Evolutionary conservation across 73 alveolate genomes (phyloP).

Genomic region (Paraurostyla sp.): DNA sequence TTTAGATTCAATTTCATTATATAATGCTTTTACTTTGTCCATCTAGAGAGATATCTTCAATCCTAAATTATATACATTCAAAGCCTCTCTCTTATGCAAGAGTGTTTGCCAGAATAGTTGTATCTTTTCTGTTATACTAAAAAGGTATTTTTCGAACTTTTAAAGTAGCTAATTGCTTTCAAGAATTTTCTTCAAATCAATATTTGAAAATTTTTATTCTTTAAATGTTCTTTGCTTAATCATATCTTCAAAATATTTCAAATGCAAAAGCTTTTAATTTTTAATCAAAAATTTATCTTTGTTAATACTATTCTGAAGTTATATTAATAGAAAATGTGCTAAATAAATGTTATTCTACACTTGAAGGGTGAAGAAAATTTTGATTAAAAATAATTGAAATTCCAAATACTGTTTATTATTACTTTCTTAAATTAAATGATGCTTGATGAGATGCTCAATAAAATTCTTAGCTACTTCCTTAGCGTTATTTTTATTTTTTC

Average conservation of each 20-base stretch:
- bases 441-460: not conserved
- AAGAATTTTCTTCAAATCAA: not conserved
- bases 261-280: not conserved
- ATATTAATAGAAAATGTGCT: not conserved
- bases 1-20: no score
- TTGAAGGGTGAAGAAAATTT: not conserved
- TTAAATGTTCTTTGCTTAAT: not conserved
- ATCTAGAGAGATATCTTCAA: no score
- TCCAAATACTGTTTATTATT: not conserved
- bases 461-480: no score
- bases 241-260: not conserved
- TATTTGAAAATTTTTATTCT: not conserved
- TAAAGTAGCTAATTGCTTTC: no score
- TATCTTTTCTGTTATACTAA: no score
- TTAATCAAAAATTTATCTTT: not conserved
- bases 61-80: no score
- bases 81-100: no score
- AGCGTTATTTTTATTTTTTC: no score
- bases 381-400: not conserved
- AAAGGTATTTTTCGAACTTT: no score
- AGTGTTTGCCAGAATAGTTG: no score
- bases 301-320: not conserved
- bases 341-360: not conserved
- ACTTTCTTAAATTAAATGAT: not conserved
- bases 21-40: no score